These are phyloP conservation scores for Atalantia buxifolia DNA, from an alignment of 345 rosid genomes.

Conservation along the genomic window DNA sequence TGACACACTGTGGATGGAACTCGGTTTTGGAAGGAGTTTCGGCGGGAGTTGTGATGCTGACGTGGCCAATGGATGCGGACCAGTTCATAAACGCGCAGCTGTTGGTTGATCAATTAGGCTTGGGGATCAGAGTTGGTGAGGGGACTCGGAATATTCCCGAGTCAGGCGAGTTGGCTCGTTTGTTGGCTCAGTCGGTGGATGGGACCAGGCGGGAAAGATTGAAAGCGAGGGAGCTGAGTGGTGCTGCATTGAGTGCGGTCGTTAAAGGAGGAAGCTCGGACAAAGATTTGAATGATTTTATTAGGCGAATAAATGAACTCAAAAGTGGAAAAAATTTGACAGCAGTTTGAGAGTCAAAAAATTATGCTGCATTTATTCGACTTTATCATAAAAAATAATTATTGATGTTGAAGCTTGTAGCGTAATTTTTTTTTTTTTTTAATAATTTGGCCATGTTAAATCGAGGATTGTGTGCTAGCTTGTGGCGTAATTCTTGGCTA, in stretches of 20 bases:
- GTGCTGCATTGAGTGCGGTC: constrained; percentile 14
- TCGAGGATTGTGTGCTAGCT: no score
- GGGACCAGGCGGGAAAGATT: constrained; percentile 1
- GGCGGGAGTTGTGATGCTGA: constrained; percentile 35
- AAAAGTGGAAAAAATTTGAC: neutral
- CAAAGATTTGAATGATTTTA: constrained; percentile 27
- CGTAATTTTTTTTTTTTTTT: no score
- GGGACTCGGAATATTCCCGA: constrained; percentile 26
- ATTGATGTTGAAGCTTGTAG: no score
- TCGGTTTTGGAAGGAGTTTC: constrained; percentile 27
- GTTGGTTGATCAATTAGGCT: constrained; percentile 28
- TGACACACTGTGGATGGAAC: constrained; percentile 22
- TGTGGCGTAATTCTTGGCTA: no score
- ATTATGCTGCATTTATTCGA: no score
- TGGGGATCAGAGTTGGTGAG: constrained; percentile 34
- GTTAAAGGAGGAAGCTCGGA: constrained; percentile 33
- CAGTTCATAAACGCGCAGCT: constrained; percentile 31
- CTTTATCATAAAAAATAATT: no score
- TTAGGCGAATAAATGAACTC: constrained; percentile 1
- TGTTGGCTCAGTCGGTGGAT: constrained; percentile 25
- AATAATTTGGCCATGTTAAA: no score
- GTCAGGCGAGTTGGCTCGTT: constrained; percentile 24
- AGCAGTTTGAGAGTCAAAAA: neutral
- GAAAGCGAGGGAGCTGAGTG: constrained; percentile 19
- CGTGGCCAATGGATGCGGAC: constrained; percentile 47